Percentiles rank a stretch among this genome's conserved stretches.
These are phyloP conservation scores for Komagataella populi DNA, from an alignment of 805 yeast species.

Conservation along the genomic window DNA sequence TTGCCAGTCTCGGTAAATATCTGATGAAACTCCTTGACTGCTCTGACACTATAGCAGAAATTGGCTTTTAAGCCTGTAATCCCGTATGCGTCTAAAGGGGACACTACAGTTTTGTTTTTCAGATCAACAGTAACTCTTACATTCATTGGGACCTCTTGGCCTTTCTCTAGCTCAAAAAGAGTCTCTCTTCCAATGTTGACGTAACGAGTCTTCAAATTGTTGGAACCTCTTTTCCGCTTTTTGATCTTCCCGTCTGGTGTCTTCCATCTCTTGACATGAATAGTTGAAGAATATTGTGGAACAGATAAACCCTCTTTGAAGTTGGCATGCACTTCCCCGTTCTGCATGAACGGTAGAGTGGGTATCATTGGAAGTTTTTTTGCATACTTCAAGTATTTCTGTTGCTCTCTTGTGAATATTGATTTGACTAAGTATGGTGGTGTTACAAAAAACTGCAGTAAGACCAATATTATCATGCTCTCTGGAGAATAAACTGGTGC, in stretches of 20 bases:
- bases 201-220: slow-evolving; percentile 36
- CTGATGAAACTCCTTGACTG: slow-evolving; percentile 44
- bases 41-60: slow-evolving; percentile 65
- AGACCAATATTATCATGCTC: slow-evolving; percentile 45
- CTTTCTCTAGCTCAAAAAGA: slow-evolving; percentile 39
- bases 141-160: slow-evolving; percentile 56
- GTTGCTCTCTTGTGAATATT: slow-evolving; percentile 35
- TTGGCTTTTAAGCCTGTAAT: slow-evolving; percentile 42
- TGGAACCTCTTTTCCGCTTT: slow-evolving; percentile 36
- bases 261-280: slow-evolving; percentile 23
- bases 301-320: slow-evolving; percentile 56
- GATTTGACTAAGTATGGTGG: slow-evolving; percentile 68
- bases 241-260: slow-evolving; percentile 20
- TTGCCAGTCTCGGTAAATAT: slow-evolving; percentile 60
- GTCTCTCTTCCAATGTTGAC: slow-evolving; percentile 62
- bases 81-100: slow-evolving; percentile 62
- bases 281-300: slow-evolving; percentile 13
- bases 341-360: slow-evolving; percentile 61
- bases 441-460: slow-evolving; percentile 71
- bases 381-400: slow-evolving; percentile 47
- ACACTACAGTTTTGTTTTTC: slow-evolving; percentile 45
- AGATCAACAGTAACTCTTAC: slow-evolving; percentile 75
- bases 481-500: slow-evolving; percentile 12
- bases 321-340: slow-evolving; percentile 19
- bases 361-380: slow-evolving; percentile 57